Evolutionary conservation across 805 yeast genomes (phyloP).

Genomic region (Cephaloascus fragrans): DNA sequence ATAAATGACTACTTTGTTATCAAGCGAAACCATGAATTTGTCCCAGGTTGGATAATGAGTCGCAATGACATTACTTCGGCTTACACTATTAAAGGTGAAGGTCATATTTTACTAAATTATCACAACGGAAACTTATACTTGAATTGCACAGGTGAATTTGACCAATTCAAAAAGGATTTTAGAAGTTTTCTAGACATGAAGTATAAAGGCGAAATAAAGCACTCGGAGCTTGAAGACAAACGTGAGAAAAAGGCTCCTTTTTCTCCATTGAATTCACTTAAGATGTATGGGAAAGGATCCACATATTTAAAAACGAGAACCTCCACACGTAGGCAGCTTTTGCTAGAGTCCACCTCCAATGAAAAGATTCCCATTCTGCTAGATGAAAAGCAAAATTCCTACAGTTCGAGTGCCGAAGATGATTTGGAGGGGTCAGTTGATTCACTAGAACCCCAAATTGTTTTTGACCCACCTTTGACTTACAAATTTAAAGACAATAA

Average conservation of each 20-base stretch:
- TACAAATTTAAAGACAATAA: slow-evolving; percentile 46
- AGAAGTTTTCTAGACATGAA: not conserved
- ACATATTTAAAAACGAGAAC: not conserved
- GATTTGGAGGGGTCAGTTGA: not conserved
- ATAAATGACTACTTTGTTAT: not conserved
- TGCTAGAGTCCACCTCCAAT: not conserved
- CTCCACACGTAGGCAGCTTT: not conserved
- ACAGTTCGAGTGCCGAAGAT: no score
- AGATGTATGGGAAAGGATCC: not conserved
- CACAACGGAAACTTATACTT: not conserved
- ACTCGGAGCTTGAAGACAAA: not conserved
- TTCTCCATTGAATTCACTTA: not conserved
- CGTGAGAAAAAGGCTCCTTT: not conserved
- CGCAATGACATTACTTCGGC: not conserved
- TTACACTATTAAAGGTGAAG: not conserved
- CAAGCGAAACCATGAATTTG: not conserved
- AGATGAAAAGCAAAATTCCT: not conserved
- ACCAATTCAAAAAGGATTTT: not conserved
- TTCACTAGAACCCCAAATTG: slow-evolving; percentile 4
- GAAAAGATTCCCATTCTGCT: not conserved
- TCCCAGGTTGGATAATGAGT: not conserved
- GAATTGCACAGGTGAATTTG: not conserved
- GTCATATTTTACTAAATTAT: not conserved
- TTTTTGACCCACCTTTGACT: slow-evolving; percentile 36
- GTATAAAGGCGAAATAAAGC: not conserved